phyloP scores from a whole-genome alignment of 495 filamentous ascomycete genomes.

The Tuber calosporum region DNA sequence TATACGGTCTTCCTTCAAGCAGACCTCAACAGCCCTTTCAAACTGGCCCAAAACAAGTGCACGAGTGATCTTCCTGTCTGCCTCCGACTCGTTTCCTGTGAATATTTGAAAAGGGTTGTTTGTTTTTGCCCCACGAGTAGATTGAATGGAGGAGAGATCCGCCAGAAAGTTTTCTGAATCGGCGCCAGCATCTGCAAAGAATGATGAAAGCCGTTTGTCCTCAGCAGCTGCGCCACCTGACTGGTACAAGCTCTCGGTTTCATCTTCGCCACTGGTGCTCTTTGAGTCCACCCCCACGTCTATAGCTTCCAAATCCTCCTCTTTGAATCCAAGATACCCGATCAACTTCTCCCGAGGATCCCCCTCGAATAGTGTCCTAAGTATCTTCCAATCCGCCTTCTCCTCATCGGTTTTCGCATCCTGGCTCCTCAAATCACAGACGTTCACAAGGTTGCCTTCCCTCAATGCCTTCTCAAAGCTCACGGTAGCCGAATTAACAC shows the following conservation, averaged over 20 bases:
- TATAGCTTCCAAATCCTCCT: constrained; percentile 49
- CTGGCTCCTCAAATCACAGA: constrained; percentile 72
- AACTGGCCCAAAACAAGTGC: constrained; percentile 85
- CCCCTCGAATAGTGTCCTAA: constrained; percentile 75
- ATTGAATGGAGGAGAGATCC: constrained; percentile 65
- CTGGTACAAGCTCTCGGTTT: constrained; percentile 43
- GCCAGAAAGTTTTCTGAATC: constrained; percentile 76
- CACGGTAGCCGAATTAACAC: constrained; percentile 73
- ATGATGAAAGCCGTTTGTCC: constrained; percentile 63
- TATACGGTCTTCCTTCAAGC: constrained; percentile 76
- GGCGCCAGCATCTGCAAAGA: constrained; percentile 66
- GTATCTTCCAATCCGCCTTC: constrained; percentile 89
- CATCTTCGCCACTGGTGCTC: constrained; percentile 43
- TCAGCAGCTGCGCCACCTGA: constrained; percentile 48
- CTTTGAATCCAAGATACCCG: constrained; percentile 79
- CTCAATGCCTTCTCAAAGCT: constrained; percentile 78
- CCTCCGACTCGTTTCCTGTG: constrained; percentile 66
- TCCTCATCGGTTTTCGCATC: constrained; percentile 75
- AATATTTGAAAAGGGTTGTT: constrained; percentile 84
- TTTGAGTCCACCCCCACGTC: constrained; percentile 45
- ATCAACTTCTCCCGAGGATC: constrained; percentile 73
- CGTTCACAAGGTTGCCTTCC: constrained; percentile 64
- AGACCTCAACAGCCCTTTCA: constrained; percentile 79
- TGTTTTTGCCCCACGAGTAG: constrained; percentile 70
- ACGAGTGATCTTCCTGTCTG: constrained; percentile 79